These are phyloP conservation scores for Ganoderma leucocontextum DNA, from an alignment of 1,284 basidiomycete genomes.

Conservation along the genomic window DNA sequence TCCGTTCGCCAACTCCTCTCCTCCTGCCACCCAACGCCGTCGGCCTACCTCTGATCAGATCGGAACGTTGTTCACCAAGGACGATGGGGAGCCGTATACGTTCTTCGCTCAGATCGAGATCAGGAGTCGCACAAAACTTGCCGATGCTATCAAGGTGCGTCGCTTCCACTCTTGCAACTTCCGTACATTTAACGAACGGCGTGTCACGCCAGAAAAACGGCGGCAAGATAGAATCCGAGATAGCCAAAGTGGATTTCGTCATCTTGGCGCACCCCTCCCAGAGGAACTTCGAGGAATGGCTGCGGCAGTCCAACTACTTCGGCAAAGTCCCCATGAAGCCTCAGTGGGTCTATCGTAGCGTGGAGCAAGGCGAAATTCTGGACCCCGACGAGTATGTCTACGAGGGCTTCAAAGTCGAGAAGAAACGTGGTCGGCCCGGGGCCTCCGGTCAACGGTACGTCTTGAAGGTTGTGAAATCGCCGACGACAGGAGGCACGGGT, in stretches of 20 bases:
- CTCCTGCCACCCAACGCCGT: conserved; percentile 13
- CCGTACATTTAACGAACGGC: neutral
- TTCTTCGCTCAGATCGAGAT: conserved; percentile 42
- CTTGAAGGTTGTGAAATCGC: conserved; percentile 18
- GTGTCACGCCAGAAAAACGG: conserved; percentile 60
- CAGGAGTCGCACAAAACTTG: conserved; percentile 35
- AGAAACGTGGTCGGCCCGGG: conserved; percentile 33
- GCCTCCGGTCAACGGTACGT: conserved; percentile 19
- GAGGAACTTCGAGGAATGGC: conserved; percentile 56
- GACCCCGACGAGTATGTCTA: conserved; percentile 50
- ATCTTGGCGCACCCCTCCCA: conserved; percentile 57
- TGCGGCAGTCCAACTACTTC: conserved; percentile 46
- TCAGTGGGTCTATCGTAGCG: conserved; percentile 63
- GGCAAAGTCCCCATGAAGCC: conserved; percentile 54
- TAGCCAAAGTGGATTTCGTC: conserved; percentile 63
- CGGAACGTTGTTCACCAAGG: conserved; percentile 28
- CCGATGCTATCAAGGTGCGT: conserved; percentile 36
- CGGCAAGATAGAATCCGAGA: conserved; percentile 60
- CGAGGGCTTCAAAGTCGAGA: conserved; percentile 29
- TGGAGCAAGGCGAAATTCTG: conserved; percentile 53
- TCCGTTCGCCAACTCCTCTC: conserved; percentile 14
- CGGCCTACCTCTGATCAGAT: neutral
- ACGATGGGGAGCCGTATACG: conserved; percentile 27
- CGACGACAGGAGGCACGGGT: neutral
- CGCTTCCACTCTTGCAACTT: neutral